Base-by-base conservation (phyloP, 2,329 filamentous ascomycete species). In the Sarocladiaceae sp. region DNA sequence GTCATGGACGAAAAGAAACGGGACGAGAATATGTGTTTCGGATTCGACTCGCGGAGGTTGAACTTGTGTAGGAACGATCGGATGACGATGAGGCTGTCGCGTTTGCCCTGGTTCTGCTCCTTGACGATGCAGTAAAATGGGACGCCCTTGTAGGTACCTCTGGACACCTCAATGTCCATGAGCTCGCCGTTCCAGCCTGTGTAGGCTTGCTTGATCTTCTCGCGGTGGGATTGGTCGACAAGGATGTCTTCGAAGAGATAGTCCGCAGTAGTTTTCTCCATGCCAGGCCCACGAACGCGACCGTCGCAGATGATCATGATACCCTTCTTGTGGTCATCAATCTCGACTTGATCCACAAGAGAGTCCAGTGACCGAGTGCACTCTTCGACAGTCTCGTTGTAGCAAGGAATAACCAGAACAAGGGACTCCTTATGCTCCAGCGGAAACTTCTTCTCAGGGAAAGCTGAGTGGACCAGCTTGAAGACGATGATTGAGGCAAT, bases 71-170 rank as follows among this genome's bases (percentile, higher is more conserved):
- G 56, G 51, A 74, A 71, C 0, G 71, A 73, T 3, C 71, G 68
- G 29, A 65, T 59, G 10, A 73, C 61, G 39, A 71, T 71, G 36
- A 74, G 58, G 31, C 70, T 69, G 55, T 74, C 71, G 3, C 70
- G 63, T 59, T 73, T 74, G 40, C 71, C 70, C 51, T 71, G 68
- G 54, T 73, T 73, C 57, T 69, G 65, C 50, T 69, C 64, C 59
- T 74, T 74, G 59, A 71, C 63, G 51, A 74, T 68, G 57, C 69
- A 70, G 52, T 70, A 62, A 57, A 66, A 73, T 0, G 70, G 70
- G 1, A 73, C 54, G 15, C 69, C 70, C 53, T 66, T 67, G 56
- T 72, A 74, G 22, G 59, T 60, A 1, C 71, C 71, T 40, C 58
- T 64, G 11, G 66, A 60, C 33, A 71, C 58, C 46, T 67, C 64